A percentile compares a stretch with the other conserved stretches of the same genome.
Evolutionary conservation across 306 rosid genomes (phyloP).

Genomic region (Pyrus bretschneideri): DNA sequence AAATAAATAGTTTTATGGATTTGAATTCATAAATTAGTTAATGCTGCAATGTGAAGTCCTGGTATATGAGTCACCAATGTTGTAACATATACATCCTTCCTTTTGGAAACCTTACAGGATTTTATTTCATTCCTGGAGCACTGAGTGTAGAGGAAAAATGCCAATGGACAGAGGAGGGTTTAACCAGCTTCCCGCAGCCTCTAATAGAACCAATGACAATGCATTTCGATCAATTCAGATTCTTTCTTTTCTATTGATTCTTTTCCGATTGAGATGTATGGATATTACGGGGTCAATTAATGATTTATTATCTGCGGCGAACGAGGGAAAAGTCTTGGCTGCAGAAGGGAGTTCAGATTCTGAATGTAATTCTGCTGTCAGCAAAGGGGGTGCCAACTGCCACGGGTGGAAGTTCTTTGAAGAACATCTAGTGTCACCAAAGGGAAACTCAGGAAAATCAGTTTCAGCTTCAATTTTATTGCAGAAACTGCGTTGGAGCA

Average conservation of each 20-base stretch:
- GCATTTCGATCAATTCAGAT: no score
- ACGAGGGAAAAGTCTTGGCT: conserved; percentile 48
- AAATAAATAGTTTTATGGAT: not conserved
- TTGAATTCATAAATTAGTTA: not conserved
- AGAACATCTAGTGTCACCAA: conserved; percentile 30
- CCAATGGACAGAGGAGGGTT: conserved; percentile 66
- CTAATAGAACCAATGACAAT: conserved; percentile 52
- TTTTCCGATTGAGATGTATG: no score
- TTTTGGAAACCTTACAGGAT: conserved; percentile 35
- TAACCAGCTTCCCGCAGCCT: conserved; percentile 74
- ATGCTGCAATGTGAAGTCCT: not conserved
- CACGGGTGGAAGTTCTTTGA: conserved; percentile 42
- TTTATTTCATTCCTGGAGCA: conserved; percentile 76
- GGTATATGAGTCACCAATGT: not conserved
- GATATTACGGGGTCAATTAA: conserved; percentile 36
- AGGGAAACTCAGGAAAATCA: conserved; percentile 39
- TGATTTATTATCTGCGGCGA: conserved; percentile 53
- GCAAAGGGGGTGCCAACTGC: conserved; percentile 8
- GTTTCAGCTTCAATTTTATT: conserved; percentile 52
- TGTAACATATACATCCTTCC: no score
- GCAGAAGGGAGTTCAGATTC: conserved; percentile 28
- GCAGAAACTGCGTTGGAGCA: conserved; percentile 92
- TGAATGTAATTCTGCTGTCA: conserved; percentile 18
- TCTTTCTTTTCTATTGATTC: no score
- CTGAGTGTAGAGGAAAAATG: conserved; percentile 61